Evolutionary conservation across 441 rosid species (phyloP).

Genomic region (Populus hybrid): DNA sequence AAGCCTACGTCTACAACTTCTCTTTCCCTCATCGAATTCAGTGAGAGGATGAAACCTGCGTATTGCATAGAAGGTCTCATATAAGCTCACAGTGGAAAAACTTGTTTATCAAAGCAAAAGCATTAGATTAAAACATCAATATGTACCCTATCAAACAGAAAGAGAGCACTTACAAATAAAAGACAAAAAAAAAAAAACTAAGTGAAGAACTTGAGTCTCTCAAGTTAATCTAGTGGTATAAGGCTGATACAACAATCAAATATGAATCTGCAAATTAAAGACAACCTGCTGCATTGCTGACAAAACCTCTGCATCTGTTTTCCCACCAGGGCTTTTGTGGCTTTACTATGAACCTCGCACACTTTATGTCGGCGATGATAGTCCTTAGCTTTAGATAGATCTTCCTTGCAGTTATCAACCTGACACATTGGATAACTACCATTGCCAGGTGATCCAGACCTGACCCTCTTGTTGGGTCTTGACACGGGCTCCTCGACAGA

Average conservation of each 20-base stretch:
- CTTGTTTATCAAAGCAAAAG: not conserved
- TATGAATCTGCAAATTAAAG: not conserved
- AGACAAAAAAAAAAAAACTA: too few species aligned
- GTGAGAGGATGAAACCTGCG: slow-evolving; percentile 51
- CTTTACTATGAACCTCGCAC: slow-evolving; percentile 81
- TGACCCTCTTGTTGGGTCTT: slow-evolving; percentile 65
- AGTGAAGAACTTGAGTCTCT: not conserved
- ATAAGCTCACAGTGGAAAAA: not conserved
- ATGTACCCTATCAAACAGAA: not conserved
- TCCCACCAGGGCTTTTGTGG: slow-evolving; percentile 67
- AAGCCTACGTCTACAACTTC: slow-evolving; percentile 58
- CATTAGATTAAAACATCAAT: not conserved
- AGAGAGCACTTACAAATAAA: not conserved
- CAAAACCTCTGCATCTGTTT: slow-evolving; percentile 97
- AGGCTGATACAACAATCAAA: not conserved
- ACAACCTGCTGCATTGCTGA: slow-evolving; percentile 96
- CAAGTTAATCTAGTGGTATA: not conserved
- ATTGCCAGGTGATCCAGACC: slow-evolving; percentile 72
- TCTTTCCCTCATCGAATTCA: slow-evolving; percentile 53
- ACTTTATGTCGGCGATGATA: slow-evolving; percentile 93
- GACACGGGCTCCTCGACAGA: slow-evolving; percentile 43
- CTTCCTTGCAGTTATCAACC: slow-evolving; percentile 79
- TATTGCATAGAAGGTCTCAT: not conserved
- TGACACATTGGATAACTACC: slow-evolving; percentile 72
- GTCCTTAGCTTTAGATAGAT: slow-evolving; percentile 76